phyloP scores from a whole-genome alignment of 768 basidiomycete genomes.

The Rhizopogon vinicolor region DNA sequence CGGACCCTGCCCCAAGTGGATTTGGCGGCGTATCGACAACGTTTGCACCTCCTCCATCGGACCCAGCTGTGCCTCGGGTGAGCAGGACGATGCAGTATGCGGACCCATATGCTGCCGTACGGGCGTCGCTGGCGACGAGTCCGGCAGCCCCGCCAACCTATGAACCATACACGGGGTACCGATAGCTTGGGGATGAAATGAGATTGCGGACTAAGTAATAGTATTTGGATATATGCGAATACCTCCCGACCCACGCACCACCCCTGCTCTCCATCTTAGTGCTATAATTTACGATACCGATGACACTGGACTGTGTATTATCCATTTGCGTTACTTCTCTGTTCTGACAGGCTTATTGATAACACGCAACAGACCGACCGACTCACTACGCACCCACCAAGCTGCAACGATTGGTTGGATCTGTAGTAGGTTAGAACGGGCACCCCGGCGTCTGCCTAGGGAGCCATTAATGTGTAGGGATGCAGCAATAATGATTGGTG shows the following conservation, averaged over 20 bases:
- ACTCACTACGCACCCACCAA: too few species aligned
- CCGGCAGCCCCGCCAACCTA: slow-evolving; percentile 43
- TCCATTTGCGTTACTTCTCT: slow-evolving; percentile 30
- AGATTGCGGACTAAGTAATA: not conserved
- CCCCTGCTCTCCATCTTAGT: not conserved
- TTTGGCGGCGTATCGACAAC: slow-evolving; percentile 44
- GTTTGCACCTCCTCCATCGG: slow-evolving; percentile 28
- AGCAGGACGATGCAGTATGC: slow-evolving; percentile 94
- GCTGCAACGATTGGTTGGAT: too few species aligned
- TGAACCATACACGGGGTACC: slow-evolving; percentile 50
- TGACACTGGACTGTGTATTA: not conserved
- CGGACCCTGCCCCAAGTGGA: slow-evolving; percentile 78
- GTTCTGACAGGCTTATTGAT: not conserved
- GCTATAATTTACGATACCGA: not conserved
- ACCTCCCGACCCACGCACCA: not conserved
- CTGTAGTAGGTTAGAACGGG: too few species aligned
- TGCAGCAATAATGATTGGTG: too few species aligned
- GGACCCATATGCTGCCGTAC: slow-evolving; percentile 81
- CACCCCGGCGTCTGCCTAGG: too few species aligned
- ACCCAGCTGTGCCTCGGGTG: slow-evolving; percentile 42
- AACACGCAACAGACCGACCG: too few species aligned
- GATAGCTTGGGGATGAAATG: slow-evolving; percentile 22
- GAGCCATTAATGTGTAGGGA: too few species aligned
- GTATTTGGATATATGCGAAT: not conserved
- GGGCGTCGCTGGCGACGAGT: slow-evolving; percentile 45